These are phyloP conservation scores for Rosa multiflora DNA, from an alignment of 306 rosid species.

Conservation along the genomic window DNA sequence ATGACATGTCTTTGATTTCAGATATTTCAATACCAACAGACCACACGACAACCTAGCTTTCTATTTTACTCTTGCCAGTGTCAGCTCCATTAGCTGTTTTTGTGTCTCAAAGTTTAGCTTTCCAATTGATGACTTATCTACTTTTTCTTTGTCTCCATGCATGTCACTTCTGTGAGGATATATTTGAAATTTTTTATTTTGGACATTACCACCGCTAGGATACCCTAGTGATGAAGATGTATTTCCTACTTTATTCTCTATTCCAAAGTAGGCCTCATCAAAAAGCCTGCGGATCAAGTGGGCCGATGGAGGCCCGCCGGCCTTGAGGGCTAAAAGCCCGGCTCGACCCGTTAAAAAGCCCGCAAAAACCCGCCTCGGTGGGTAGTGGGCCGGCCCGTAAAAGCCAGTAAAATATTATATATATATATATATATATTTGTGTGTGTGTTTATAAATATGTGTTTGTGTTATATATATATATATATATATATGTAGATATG, in stretches of 20 bases:
- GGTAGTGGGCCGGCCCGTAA: no score
- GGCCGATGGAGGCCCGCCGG: no score
- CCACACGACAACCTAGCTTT: slow-evolving; percentile 3
- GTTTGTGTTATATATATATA: no score
- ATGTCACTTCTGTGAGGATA: background rate
- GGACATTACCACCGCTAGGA: background rate
- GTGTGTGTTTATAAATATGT: no score
- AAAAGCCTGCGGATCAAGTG: no score
- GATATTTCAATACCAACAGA: slow-evolving; percentile 13
- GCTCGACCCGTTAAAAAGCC: no score
- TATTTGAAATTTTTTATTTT: background rate
- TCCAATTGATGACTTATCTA: background rate
- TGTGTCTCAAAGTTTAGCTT: background rate
- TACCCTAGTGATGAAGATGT: background rate
- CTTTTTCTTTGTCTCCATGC: slow-evolving; percentile 4
- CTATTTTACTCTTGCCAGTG: background rate
- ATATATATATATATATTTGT: no score
- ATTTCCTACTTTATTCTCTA: background rate
- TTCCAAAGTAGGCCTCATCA: background rate
- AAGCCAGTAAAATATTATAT: no score
- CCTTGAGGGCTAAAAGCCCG: no score
- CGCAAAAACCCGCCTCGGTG: no score
- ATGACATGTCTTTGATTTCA: background rate
- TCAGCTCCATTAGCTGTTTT: slow-evolving; percentile 15
- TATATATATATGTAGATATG: no score